Base-by-base conservation (phyloP, 176 grass and related monocot genomes). In the Ensete ventricosum region DNA sequence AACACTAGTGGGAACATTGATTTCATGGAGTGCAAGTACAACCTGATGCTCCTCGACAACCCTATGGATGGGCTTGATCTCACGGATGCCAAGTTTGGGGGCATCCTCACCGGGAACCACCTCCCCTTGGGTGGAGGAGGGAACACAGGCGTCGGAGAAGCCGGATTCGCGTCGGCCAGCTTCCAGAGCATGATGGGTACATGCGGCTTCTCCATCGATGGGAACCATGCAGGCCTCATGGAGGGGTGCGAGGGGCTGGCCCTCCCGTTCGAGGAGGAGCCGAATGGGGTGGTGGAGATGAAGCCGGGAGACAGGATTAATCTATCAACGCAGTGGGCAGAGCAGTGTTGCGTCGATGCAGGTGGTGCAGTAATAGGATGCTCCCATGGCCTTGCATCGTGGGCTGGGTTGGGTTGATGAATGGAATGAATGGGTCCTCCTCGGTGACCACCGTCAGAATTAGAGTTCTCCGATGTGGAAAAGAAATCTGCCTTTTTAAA, bases 361-460 rank as follows among this genome's bases (percentile, higher is more conserved):
- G 88, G 82, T 50, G 84, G 84, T 2, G 82, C 82, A n/a, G n/a
- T 79, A 11, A 83, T 77, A 19, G 85, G 82, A 63, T 96, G 83
- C 53, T 59, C 83, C 11, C 17, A 83, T 22, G 80, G 83, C 24
- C 49, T 87, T 14, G 88, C 82, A 50, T 74, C 92, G 80, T 96
- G 92, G 92, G 84, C 82, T 58, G 79, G 86, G 73, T 85, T 96
- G 89, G 86, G 73, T 85, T 96, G 89, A 75, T 89, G 25, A 76
- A 80, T 60, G 79, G n/a, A n/a, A n/a, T n/a, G 85, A 49, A 73
- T 55, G 54, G 77, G 79, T n/a, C n/a, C n/a, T n/a, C n/a, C n/a
- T n/a, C n/a, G 13, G 65, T 86, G 14, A n/a, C n/a, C n/a, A 25
- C 22, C 22, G 89, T 87, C 77, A 84, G 82, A 85, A 12, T 57